Evolutionary conservation across 164 flowering plant species (phyloP), one percentile per base, ranked within the genome.

Genomic region (Magnolia sinica): DNA sequence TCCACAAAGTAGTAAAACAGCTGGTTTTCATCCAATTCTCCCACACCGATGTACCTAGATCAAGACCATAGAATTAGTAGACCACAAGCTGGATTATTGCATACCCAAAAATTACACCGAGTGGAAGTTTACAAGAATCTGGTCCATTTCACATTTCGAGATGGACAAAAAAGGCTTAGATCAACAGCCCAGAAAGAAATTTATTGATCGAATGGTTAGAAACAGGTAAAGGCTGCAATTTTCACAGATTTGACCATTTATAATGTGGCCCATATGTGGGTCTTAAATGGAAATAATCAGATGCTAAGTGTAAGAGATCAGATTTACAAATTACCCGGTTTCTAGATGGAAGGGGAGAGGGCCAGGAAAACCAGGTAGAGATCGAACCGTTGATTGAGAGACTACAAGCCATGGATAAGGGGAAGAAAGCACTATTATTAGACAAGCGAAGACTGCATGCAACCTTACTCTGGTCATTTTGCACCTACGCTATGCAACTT

Each of bases 1-100:
- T 85, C 77, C 0, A 83, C 24, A 55, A 83, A 85, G 78, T 82
- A 83, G 78, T 87, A 83, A 72, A 87, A 87, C 7, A 77, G n/a
- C 29, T 76, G 68, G 37, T 24, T 16, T 64, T 19, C 7, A 20
- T 64, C 68, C 7, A n/a, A 64, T 8, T 64, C 24, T 64, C 68
- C 68, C 31, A 20, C 74, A 8, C 29, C 64, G 8, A 51, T 22
- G 23, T 58, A 37, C 24, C 52, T 37, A 13, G 16, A 55, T 3
- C 11, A 55, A 9, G 45, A 37, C 45, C 7, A 37, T 37, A 37
- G 45, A 37, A 37, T 37, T 37, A 37, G 45, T 37, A 37, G 45
- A 37, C 45, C 45, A 37, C 45, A 5, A 37, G 45, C 45, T 37
- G 45, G 29, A 27, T 27, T 27, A 27, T 27, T 27, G 29, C 29